phyloP scores from a whole-genome alignment of 768 basidiomycete species.

The Mrakia hoshinonis region DNA sequence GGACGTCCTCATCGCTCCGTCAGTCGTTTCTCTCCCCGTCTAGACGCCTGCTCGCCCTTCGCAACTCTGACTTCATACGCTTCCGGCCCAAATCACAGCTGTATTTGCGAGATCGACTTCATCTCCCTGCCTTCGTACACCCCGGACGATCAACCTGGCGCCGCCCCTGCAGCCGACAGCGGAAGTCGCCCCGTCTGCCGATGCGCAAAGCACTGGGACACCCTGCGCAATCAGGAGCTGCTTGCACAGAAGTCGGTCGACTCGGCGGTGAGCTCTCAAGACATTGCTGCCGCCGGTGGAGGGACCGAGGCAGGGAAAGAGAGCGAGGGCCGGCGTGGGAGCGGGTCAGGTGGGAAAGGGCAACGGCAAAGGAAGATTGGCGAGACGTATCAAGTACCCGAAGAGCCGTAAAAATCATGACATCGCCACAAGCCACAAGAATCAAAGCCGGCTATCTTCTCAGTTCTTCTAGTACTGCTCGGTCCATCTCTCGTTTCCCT shows the following conservation, averaged over 20 bases:
- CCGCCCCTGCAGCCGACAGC: not conserved
- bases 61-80: too few relatives aligned
- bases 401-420: too few relatives aligned
- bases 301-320: not conserved
- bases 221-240: not conserved
- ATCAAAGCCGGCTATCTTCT: too few relatives aligned
- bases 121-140: not conserved
- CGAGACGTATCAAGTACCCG: not conserved
- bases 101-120: constrained; percentile 39
- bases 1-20: constrained; percentile 81
- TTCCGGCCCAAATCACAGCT: not conserved
- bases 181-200: not conserved
- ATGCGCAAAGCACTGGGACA: not conserved
- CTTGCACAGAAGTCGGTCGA: too few relatives aligned
- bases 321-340: not conserved
- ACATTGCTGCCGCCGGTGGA: too few relatives aligned
- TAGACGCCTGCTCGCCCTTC: constrained; percentile 59
- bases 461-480: too few relatives aligned
- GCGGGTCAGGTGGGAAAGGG: not conserved
- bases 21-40: constrained; percentile 77
- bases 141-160: not conserved
- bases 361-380: not conserved
- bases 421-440: too few relatives aligned
- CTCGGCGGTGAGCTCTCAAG: too few relatives aligned
- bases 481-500: too few relatives aligned